phyloP scores from a whole-genome alignment of 73 alveolate species.

The Paramecium sonneborni region DNA sequence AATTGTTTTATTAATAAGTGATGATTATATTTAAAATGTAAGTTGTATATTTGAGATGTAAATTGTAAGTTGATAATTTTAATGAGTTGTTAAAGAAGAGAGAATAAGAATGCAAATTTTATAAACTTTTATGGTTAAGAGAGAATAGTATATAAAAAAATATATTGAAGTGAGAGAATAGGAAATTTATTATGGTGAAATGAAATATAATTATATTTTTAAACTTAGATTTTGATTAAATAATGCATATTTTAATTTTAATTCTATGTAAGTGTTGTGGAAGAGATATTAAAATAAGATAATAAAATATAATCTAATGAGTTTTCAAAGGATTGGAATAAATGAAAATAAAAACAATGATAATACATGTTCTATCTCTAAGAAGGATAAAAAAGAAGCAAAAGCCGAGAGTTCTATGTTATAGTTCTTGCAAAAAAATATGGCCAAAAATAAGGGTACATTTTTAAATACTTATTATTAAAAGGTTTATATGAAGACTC shows the following conservation, averaged over 20 bases:
- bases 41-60: no score
- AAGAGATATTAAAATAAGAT: neutral
- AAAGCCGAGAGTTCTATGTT: neutral
- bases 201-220: neutral
- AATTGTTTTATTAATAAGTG: no score
- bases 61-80: no score
- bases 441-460: slow-evolving; percentile 29
- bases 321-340: neutral
- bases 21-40: no score
- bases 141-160: neutral
- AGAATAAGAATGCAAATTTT: neutral
- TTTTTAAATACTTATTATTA: neutral
- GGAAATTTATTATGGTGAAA: neutral
- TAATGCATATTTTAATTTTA: neutral
- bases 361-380: neutral
- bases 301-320: neutral
- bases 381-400: neutral
- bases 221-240: neutral
- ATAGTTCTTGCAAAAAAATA: neutral
- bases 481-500: neutral
- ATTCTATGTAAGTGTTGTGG: neutral
- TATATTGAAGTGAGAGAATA: neutral
- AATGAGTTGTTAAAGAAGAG: no score
- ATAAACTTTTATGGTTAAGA: neutral
- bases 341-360: neutral